Conservation (phyloP, 2,329 filamentous ascomycete genomes). For the Colletotrichum sansevieriae region DNA sequence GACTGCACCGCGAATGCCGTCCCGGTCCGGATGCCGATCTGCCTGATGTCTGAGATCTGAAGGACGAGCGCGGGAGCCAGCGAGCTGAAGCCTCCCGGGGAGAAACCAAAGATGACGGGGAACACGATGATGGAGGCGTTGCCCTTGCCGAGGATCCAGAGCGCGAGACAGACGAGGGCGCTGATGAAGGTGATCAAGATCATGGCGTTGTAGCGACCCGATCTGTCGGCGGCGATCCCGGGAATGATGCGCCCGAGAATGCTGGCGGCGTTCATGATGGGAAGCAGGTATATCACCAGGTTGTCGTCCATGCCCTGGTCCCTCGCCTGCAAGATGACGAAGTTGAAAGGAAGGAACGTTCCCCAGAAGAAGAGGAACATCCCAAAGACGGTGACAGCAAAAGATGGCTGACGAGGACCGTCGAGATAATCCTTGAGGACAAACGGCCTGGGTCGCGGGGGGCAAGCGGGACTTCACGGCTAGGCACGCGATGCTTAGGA, state of each 20-base stretch:
- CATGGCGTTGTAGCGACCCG: conserved; percentile 62
- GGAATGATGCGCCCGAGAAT: conserved; percentile 66
- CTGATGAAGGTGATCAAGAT: conserved; percentile 66
- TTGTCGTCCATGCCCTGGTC: conserved; percentile 56
- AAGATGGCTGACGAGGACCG: conserved; percentile 61
- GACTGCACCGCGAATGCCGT: conserved; percentile 72
- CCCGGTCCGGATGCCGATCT: conserved; percentile 78
- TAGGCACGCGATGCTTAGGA: conserved; percentile 52
- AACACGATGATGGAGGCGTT: conserved; percentile 74
- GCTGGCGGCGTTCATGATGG: conserved; percentile 70
- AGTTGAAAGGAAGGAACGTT: conserved; percentile 68
- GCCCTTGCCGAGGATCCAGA: conserved; percentile 64
- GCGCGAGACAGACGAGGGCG: conserved; percentile 57
- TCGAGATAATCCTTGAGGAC: conserved; percentile 59
- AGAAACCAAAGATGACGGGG: conserved; percentile 77
- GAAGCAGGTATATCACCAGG: conserved; percentile 61
- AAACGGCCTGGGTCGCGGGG: conserved; percentile 61
- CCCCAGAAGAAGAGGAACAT: conserved; percentile 69
- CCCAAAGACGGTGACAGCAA: conserved; percentile 57
- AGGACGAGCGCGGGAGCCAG: conserved; percentile 74
- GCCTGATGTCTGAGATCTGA: conserved; percentile 76
- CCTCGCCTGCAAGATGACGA: conserved; percentile 63
- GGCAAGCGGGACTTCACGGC: conserved; percentile 58
- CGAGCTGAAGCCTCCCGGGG: conserved; percentile 74
- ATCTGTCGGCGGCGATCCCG: conserved; percentile 60